Conservation (phyloP, 805 yeast species). For the Ogataea allantospora region DNA sequence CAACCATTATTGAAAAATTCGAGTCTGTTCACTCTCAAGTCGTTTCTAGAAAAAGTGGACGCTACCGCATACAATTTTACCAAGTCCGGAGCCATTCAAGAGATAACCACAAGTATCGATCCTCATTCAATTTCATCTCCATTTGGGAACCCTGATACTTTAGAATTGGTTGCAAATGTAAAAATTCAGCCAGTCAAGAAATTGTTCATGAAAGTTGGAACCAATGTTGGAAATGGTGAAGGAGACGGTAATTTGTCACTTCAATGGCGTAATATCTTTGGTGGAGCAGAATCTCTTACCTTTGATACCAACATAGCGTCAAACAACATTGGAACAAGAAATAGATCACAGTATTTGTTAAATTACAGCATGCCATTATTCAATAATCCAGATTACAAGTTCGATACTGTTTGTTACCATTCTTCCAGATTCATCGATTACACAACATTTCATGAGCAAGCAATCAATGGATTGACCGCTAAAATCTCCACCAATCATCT, state of each 20-base stretch:
- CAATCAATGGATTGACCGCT: conserved; percentile 41
- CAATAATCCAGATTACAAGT: conserved; percentile 40
- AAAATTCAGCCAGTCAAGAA: conserved; percentile 57
- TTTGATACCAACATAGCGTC: conserved; percentile 44
- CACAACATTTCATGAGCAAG: conserved; percentile 44
- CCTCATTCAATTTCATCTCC: conserved; percentile 17
- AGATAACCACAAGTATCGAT: conserved; percentile 38
- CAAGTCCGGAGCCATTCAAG: conserved; percentile 42
- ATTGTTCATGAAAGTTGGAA: conserved; percentile 86
- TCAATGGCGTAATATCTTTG: conserved; percentile 56
- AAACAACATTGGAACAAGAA: conserved; percentile 46
- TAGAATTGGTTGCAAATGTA: conserved; percentile 30
- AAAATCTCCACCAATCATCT: conserved; percentile 38
- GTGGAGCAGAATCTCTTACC: conserved; percentile 52
- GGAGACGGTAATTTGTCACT: conserved; percentile 90
- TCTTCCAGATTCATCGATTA: conserved; percentile 49
- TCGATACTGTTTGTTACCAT: conserved; percentile 40
- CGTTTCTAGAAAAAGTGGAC: conserved; percentile 43
- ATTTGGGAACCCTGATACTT: too few relatives aligned
- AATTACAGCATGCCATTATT: conserved; percentile 46
- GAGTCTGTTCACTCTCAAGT: conserved; percentile 36
- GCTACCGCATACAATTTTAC: conserved; percentile 41
- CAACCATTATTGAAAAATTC: conserved; percentile 42
- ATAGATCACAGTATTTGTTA: conserved; percentile 47
- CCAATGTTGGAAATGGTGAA: conserved; percentile 94